Evolutionary conservation across 805 yeast species (phyloP).

Genomic region (Ogataea ganodermae): DNA sequence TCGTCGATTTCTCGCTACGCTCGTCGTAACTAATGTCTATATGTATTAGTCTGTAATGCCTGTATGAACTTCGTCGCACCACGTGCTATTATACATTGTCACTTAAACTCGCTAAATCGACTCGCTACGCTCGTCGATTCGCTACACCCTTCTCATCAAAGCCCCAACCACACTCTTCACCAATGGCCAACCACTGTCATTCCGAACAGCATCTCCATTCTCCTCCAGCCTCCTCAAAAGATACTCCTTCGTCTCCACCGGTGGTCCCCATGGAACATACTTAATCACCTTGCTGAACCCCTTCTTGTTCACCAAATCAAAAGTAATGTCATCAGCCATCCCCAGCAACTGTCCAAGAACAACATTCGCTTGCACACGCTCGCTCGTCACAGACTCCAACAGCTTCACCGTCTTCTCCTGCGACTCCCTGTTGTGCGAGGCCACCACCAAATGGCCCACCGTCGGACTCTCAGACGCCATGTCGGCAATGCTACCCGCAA

Average conservation of each 20-base stretch:
- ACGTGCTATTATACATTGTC: no score
- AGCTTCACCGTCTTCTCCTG: slow-evolving; percentile 67
- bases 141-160: slow-evolving; percentile 33
- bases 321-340: slow-evolving; percentile 90
- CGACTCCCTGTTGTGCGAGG: slow-evolving; percentile 86
- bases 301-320: slow-evolving; percentile 65
- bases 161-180: slow-evolving; percentile 53
- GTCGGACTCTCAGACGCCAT: slow-evolving; percentile 46
- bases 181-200: slow-evolving; percentile 77
- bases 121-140: background rate
- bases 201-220: slow-evolving; percentile 91
- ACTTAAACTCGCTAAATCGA: slow-evolving; percentile 3
- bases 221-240: slow-evolving; percentile 88
- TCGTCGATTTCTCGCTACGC: background rate
- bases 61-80: no score
- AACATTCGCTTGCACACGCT: slow-evolving; percentile 55
- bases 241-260: slow-evolving; percentile 88
- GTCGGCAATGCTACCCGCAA: slow-evolving; percentile 59
- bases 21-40: no score
- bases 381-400: slow-evolving; percentile 34
- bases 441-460: slow-evolving; percentile 82
- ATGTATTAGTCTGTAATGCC: no score
- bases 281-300: slow-evolving; percentile 77
- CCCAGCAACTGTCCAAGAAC: slow-evolving; percentile 91
- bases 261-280: slow-evolving; percentile 98